Base-by-base conservation (phyloP, 805 yeast genomes). In the Zygotorulaspora chibaensis region DNA sequence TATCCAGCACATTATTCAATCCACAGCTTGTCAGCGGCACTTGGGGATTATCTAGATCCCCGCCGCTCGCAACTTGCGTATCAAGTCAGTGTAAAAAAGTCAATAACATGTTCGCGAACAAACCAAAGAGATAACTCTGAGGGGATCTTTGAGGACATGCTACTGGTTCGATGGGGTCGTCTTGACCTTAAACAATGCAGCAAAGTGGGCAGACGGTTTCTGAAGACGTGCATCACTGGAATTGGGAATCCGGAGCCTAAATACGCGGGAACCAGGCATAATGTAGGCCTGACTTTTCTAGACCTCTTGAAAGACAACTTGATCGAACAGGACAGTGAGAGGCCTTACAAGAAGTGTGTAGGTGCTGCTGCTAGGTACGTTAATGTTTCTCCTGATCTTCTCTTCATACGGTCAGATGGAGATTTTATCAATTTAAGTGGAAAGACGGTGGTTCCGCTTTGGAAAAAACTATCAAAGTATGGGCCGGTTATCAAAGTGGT, bases 241-340 rank as follows among this genome's bases (percentile, higher is more conserved):
- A 47, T 88, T 2, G 96, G 96, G 0, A 88, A 88, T 56, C 96
- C 96, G 0, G 86, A 81, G 45, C 73, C 79, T 0, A 65, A 71
- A 40, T 86, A 75, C 54, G 64, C 66, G 7, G 70, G 72, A 6
- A 84, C 95, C 0, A 69, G 95, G 29, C 96, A 88, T 59, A 87
- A 83, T 48, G 87, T 82, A 0, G 96, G 96, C 1, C 86, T 85
- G 51, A 60, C 73, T 40, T 60, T 80, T 30, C 65, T 81, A 31
- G 69, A 81, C 29, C 33, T 51, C 17, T 38, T 69, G 25, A 56
- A 51, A 29, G 63, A 69, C 10, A 48, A 48, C 54, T 59, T 52
- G 44, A 41, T 39, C 3, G 45, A 46, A 9, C 38, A 38, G 3
- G 42, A 29, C 30, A 40, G 36, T 13, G 61, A 27, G 28, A 45